A percentile compares a stretch with the other conserved stretches of the same genome.
These are phyloP conservation scores for Salix exigua DNA, from an alignment of 345 rosid genomes.

Conservation along the genomic window DNA sequence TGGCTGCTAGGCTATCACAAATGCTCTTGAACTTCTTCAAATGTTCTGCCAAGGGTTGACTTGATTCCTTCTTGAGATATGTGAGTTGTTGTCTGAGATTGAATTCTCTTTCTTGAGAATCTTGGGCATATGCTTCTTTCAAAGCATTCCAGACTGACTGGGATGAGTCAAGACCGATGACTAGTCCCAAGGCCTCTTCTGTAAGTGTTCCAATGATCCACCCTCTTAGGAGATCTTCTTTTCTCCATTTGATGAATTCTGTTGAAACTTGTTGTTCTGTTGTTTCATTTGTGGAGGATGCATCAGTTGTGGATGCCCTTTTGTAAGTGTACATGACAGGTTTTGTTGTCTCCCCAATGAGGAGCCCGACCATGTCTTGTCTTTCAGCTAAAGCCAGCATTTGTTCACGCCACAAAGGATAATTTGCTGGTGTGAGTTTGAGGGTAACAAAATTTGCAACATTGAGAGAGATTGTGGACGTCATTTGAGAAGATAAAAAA, in stretches of 20 bases:
- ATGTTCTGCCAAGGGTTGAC: neutral
- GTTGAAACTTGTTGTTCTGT: neutral
- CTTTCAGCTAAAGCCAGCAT: neutral
- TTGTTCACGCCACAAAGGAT: neutral
- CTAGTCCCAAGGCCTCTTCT: neutral
- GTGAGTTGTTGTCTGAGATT: neutral
- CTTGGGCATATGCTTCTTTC: neutral
- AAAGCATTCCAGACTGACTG: neutral
- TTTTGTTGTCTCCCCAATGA: neutral
- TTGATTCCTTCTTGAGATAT: neutral
- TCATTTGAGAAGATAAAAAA: neutral
- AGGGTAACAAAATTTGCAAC: conserved; percentile 6
- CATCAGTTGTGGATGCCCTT: neutral
- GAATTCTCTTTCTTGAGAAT: neutral
- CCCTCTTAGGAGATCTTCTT: neutral
- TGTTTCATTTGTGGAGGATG: no score
- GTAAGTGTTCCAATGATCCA: conserved; percentile 1
- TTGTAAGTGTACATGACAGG: neutral
- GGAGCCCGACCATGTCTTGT: neutral
- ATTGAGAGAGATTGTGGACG: neutral
- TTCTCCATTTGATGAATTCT: neutral
- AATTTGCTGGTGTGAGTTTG: neutral
- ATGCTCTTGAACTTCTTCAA: neutral
- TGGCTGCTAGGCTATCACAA: neutral
- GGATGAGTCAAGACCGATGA: neutral